Percentiles rank a stretch among this genome's conserved stretches.
Conservation (phyloP, 139 green algal species). For the Tetratostichococcus sp. region DNA sequence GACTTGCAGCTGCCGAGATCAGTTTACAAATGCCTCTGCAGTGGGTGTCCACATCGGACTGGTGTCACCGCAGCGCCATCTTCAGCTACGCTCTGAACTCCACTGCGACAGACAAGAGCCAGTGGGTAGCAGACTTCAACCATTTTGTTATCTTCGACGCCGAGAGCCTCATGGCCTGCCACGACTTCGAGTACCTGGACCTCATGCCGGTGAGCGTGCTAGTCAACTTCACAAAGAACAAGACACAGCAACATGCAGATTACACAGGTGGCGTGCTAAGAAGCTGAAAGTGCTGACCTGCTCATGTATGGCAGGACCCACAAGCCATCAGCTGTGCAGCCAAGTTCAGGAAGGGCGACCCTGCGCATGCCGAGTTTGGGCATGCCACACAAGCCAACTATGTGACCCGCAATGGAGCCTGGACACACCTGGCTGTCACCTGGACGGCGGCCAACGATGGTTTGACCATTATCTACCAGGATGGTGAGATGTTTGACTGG, state of each 20-base stretch:
- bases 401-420: slow-evolving; percentile 56
- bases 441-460: slow-evolving; percentile 63
- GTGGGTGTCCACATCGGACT: slow-evolving; percentile 80
- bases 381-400: slow-evolving; percentile 33
- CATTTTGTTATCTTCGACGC: slow-evolving; percentile 75
- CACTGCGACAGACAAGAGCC: slow-evolving; percentile 19
- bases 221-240: background rate
- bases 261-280: no score
- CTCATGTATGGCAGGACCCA: slow-evolving; percentile 52
- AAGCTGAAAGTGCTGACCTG: no score
- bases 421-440: slow-evolving; percentile 83
- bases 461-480: slow-evolving; percentile 73
- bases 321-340: slow-evolving; percentile 50
- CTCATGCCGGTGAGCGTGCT: background rate
- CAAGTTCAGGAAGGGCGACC: slow-evolving; percentile 21
- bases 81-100: slow-evolving; percentile 74
- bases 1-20: no score
- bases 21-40: slow-evolving; percentile 25
- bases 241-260: no score
- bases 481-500: slow-evolving; percentile 53
- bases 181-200: slow-evolving; percentile 58
- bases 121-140: slow-evolving; percentile 65
- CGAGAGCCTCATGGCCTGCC: slow-evolving; percentile 67
- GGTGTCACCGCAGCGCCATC: slow-evolving; percentile 67
- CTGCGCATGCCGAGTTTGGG: background rate